Evolutionary conservation across 2,329 filamentous ascomycete species (phyloP), one percentile per base, ranked within the genome.

Genomic region (Hypoxylon sp.): DNA sequence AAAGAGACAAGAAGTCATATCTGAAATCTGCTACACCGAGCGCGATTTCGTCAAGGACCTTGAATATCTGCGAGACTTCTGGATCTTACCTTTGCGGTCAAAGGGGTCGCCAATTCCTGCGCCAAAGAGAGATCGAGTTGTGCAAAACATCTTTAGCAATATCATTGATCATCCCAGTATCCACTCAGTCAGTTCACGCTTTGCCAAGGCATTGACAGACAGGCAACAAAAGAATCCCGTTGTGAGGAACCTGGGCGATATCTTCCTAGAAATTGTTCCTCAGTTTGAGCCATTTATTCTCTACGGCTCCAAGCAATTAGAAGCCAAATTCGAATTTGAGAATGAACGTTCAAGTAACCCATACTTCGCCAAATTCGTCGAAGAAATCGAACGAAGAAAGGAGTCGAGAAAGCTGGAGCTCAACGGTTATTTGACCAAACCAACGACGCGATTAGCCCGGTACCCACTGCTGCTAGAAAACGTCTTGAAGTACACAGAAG

Each of bases 1-100:
- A 84, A 97, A 97, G 77, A 85, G 94, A 32, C 94, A 99, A 69
- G 94, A 99, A 69, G 90, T 99, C 63, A 97, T 99, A 53, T 97
- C 93, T 4, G 94, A 99, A 71, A 87, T 97, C 56, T 97, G 95
- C 85, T 99, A 99, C 74, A 99, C 94, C 0, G 94, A 99, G 71
- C 85, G 94, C 63, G 94, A 99, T 74, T 99, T 99, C 65, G 94
- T 99, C 69, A 99, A 99, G 76, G 94, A 99, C 72, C 78, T 99
- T 64, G 94, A 99, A 72, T 99, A 99, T 68, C 78, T 99, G 20
- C 86, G 94, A 55, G 94, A 99, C 75, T 99, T 97, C 78, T 99
- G 94, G 94, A 96, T 99, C 75, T 83, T 94, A 62, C 94, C 94
- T 7, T 75, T 99, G 49, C 86, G 91, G 38, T 89, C 88, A 19